Base-by-base conservation (phyloP, 441 rosid genomes). In the Populus tomentosa region DNA sequence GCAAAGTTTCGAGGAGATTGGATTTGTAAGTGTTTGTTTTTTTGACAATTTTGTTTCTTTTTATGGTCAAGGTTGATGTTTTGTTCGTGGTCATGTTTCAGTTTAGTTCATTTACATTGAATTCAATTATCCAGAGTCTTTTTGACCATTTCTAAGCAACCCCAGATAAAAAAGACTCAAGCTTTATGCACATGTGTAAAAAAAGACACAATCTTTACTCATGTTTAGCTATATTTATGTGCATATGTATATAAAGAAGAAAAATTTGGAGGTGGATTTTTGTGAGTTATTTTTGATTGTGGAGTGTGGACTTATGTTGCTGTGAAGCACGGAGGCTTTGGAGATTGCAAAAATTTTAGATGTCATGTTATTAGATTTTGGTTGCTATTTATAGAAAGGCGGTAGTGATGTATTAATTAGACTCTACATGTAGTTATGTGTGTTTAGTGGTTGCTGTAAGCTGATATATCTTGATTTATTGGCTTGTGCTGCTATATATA, bases 301-400 rank as follows among this genome's bases (percentile, higher is more conserved):
- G 82, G 78, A 68, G 38, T 13, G 71, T 85, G 88, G 83, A 71
- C 76, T 85, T 74, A 71, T 80, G 80, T 74, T 81, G 75, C 85
- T 81, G 87, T 76, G 73, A 78, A 74, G 81, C 72, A 80, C 70
- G 77, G 80, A 81, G 32, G 82, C 78, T 81, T 86, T 77, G 85
- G 81, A 62, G 80, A 69, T 11, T 77, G 79, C 71, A 80, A 46
- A 35, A 70, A 33, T 73, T 77, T 30, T 62, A 42, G 71, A 61
- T 66, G 70, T 71, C 74, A 73, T 78, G 74, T 69, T 33, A 36
- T 6, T 11, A 64, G 68, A 24, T 70, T 79, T 77, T 63, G 42
- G 20, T 81, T 72, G 38, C 82, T 78, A 75, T 83, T 78, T 79
- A 53, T 83, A 23, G 81, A 67, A 77, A 66, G 50, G 32, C 21